Conservation (phyloP, 768 basidiomycete species). For the Xerocomus spinulosus region DNA sequence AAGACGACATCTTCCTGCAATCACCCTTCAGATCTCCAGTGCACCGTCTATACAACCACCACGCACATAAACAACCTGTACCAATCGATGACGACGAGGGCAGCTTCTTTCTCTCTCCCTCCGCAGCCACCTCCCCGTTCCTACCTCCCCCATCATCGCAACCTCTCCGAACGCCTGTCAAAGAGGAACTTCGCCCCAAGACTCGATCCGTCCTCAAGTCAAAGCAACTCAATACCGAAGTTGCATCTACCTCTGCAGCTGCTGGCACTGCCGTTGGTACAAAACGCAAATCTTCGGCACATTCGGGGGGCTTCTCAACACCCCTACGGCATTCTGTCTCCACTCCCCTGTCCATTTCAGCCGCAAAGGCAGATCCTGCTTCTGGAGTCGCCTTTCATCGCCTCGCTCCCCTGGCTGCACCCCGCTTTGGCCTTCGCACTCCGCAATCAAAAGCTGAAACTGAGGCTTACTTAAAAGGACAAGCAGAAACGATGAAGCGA, state of each 20-base stretch:
- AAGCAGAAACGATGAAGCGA: conserved; percentile 62
- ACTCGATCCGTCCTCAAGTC: conserved; percentile 40
- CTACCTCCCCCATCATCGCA: conserved; percentile 42
- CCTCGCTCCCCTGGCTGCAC: conserved; percentile 32
- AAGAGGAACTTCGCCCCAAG: conserved; percentile 39
- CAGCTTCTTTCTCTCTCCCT: conserved; percentile 52
- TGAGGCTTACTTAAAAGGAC: conserved; percentile 39
- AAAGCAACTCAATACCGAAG: conserved; percentile 25
- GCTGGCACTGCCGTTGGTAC: conserved; percentile 45
- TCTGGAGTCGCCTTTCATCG: conserved; percentile 33
- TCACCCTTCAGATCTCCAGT: conserved; percentile 49
- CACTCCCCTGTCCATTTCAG: conserved; percentile 37
- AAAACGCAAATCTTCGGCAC: conserved; percentile 57
- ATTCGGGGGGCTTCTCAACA: conserved; percentile 48
- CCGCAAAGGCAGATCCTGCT: conserved; percentile 29
- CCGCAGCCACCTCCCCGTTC: conserved; percentile 37
- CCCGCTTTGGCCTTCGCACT: conserved; percentile 25
- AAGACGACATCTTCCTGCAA: conserved; percentile 51
- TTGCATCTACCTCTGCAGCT: not conserved
- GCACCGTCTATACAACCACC: conserved; percentile 40
- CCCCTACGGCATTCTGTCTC: conserved; percentile 48
- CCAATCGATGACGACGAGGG: conserved; percentile 53
- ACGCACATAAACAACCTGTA: conserved; percentile 32
- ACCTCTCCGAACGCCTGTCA: conserved; percentile 60
- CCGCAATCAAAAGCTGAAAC: conserved; percentile 36